Percentiles rank a stretch among this genome's conserved stretches.
phyloP scores from a whole-genome alignment of 495 filamentous ascomycete genomes.

The Xanthoparmelia taractica region DNA sequence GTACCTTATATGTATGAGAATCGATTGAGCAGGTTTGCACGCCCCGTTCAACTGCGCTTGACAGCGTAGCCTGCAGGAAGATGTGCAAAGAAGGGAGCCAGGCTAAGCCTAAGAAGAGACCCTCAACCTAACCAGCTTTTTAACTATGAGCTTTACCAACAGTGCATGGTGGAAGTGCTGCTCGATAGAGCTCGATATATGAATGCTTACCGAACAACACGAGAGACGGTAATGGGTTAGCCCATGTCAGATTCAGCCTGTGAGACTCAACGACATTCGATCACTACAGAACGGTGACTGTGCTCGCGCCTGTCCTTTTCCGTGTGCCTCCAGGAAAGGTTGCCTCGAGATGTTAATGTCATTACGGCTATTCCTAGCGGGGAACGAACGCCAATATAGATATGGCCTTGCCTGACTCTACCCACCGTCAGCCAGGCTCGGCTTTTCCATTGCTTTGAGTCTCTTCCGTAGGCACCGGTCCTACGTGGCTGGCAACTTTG shows the following conservation, averaged over 20 bases:
- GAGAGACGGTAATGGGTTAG: too few relatives aligned
- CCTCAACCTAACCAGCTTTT: too few relatives aligned
- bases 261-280: too few relatives aligned
- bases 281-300: too few relatives aligned
- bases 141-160: too few relatives aligned
- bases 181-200: too few relatives aligned
- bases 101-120: neutral
- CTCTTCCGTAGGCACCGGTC: neutral
- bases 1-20: neutral
- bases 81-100: neutral
- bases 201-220: too few relatives aligned
- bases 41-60: neutral
- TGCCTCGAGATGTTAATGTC: neutral
- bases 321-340: neutral
- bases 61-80: neutral
- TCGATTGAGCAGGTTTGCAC: neutral
- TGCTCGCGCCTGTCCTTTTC: neutral
- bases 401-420: neutral
- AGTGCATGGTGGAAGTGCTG: too few relatives aligned
- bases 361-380: neutral
- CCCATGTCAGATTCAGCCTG: too few relatives aligned
- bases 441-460: constrained; percentile 7
- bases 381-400: neutral
- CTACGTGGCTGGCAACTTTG: neutral
- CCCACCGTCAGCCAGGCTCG: neutral